Base-by-base conservation (phyloP, 768 basidiomycete genomes). In the Leccinum uliginosum region DNA sequence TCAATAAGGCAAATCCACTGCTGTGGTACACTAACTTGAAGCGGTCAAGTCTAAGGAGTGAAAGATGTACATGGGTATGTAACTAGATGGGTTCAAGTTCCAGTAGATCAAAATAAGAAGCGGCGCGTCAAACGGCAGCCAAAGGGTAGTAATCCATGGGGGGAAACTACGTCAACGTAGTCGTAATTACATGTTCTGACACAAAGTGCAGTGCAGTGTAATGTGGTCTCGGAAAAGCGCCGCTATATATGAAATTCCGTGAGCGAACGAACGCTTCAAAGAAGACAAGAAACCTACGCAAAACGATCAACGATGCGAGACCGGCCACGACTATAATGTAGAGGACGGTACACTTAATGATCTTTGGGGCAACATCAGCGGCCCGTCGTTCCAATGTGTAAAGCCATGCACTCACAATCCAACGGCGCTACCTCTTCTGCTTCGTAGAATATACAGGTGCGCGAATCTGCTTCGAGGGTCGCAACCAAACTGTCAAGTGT, bases 391-490 rank as follows among this genome's bases (percentile, higher is more conserved):
- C n/a, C 24, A 38, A 14, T n/a, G 7, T 7, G 15, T 24, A 50
- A 30, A 8, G 43, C 14, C 26, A 32, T 56, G 17, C 24, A 77
- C 82, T 61, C 63, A 88, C 89, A 66, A 96, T 96, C 89, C 91
- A 93, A 64, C 95, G 78, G 55, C 95, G 82, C 69, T 93, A 91
- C 62, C 89, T 80, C 76, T 93, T 91, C 75, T 95, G 93, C 75
- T 95, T 94, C 54, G 90, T 91, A 12, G 91, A 93, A 80, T 93
- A 98, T 56, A 98, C 78, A 11, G 94, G 93, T 21, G 94, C 80
- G 35, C 93, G 88, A 59, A 96, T 96, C 73, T 95, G 93, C 75
- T 93, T 93, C 48, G 91, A 93, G 3, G 93, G 93, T 45, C 91
- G 88, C 49, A 98, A 80, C 95, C 97, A 98, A 80, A 98, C 90